Evolutionary conservation across 2,329 filamentous ascomycete genomes (phyloP), one percentile per base, ranked within the genome.

Genomic region (Leptodontidium sp.): DNA sequence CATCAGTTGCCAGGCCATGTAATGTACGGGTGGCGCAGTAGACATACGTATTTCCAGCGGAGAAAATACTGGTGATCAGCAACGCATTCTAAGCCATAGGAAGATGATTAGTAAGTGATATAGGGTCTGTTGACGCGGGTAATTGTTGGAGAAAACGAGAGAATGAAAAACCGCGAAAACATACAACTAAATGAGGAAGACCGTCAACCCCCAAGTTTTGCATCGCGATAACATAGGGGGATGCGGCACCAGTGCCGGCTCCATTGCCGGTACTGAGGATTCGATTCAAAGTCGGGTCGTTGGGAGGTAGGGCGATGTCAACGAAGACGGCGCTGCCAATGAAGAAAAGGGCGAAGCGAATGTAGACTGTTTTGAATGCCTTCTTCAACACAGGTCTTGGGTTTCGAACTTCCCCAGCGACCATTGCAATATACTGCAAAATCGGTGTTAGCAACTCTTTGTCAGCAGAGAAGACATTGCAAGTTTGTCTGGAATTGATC

Each of bases 301-400:
- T 85, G 76, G 88, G 88, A 4, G 90, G 83, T 58, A 93, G 83
- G 58, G 91, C 78, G 58, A 92, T 89, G 12, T 89, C 89, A 26
- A 91, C 86, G 40, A 84, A 85, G 1, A 93, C 81, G 1, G 89
- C 87, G 5, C 90, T 90, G 1, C 90, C 84, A 32, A 92, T 84
- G 79, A 92, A 93, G 80, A 93, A 93, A 14, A 87, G 80, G 2
- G 88, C 89, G 61, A 93, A 84, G 52, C 91, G 88, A 78, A 89
- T 91, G 80, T 92, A 92, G 8, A 92, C 89, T 1, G 88, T 88
- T 74, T 91, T 92, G 81, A 87, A 93, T 0, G 91, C 91, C 57
- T 84, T 85, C 35, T 90, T 90, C 79, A 93, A 86, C 61, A 87
- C 86, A 8, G 80, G 80, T 8, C 89, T 85, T 0, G 90, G 90